Evolutionary conservation across 768 basidiomycete species (phyloP).

Genomic region (Rhodocollybia butyracea): DNA sequence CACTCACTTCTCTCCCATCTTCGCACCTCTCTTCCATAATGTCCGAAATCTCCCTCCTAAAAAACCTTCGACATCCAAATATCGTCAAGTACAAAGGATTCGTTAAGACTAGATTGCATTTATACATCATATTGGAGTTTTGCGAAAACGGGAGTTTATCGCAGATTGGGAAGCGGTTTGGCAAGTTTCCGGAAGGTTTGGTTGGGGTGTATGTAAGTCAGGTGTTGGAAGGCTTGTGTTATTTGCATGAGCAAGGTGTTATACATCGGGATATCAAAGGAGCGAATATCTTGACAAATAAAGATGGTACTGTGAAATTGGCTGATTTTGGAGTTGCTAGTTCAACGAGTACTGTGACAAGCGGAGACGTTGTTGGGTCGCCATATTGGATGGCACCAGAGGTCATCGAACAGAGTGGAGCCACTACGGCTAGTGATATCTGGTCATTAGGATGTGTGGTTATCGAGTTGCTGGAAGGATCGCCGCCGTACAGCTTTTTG

Average conservation of each 20-base stretch:
- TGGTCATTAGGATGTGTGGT: constrained; percentile 99
- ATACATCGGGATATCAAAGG: constrained; percentile 99
- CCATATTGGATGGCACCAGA: constrained; percentile 85
- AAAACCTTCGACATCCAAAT: constrained; percentile 58
- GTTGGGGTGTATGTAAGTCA: constrained; percentile 97
- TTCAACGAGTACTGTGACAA: constrained; percentile 54
- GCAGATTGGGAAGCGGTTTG: constrained; percentile 93
- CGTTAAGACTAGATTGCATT: constrained; percentile 88
- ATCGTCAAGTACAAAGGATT: constrained; percentile 99
- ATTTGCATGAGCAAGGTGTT: constrained; percentile 98
- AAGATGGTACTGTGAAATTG: constrained; percentile 97
- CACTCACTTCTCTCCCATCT: constrained; percentile 90
- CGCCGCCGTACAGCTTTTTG: constrained; percentile 92
- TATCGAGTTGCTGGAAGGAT: constrained; percentile 88
- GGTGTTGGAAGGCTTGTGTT: constrained; percentile 91
- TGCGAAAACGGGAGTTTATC: constrained; percentile 98
- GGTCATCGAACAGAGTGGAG: constrained; percentile 96
- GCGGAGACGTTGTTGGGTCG: not conserved
- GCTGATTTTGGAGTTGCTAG: constrained; percentile 98
- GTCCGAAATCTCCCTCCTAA: constrained; percentile 24
- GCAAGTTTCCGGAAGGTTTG: constrained; percentile 96
- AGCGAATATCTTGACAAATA: constrained; percentile 97
- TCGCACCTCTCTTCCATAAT: constrained; percentile 95
- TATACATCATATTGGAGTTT: constrained; percentile 98
- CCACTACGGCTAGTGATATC: constrained; percentile 95